Percentiles rank a stretch among this genome's conserved stretches.
These are phyloP conservation scores for Coniferiporia weirii DNA, from an alignment of 1,284 basidiomycete species.

Conservation along the genomic window DNA sequence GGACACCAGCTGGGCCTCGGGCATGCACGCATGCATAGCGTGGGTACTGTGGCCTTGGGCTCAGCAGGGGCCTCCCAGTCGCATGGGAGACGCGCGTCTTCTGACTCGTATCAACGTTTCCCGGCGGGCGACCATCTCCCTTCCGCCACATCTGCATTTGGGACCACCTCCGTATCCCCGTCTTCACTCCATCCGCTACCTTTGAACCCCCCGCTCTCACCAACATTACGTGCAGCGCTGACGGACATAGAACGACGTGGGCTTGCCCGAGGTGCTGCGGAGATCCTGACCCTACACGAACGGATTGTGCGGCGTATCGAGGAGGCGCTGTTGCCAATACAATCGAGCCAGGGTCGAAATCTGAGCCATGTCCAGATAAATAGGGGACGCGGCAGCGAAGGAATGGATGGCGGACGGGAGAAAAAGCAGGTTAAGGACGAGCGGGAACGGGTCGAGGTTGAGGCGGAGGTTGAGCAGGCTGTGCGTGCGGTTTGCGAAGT, in stretches of 20 bases:
- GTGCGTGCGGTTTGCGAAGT: conserved; percentile 16
- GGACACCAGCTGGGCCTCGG: no score
- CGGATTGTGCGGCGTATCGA: conserved; percentile 6
- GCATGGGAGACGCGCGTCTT: no score
- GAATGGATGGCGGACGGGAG: no score
- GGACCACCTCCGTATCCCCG: neutral
- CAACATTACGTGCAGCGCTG: neutral
- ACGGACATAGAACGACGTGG: conserved; percentile 1
- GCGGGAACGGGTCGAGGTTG: neutral
- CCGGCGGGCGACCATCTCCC: neutral
- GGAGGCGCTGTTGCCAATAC: neutral
- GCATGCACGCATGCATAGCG: no score
- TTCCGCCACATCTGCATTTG: no score
- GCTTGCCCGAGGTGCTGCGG: conserved; percentile 9
- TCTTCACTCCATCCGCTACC: no score
- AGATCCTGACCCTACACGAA: conserved; percentile 10
- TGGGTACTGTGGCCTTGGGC: no score
- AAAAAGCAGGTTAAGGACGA: neutral
- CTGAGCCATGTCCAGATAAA: no score
- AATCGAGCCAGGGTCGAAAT: no score
- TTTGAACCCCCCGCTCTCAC: neutral
- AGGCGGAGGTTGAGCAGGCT: conserved; percentile 10
- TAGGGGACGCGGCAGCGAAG: no score
- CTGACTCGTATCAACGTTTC: no score
- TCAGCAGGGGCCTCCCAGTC: no score